phyloP scores from a whole-genome alignment of 78 protist species.

The Dictyostelium firmibasis region DNA sequence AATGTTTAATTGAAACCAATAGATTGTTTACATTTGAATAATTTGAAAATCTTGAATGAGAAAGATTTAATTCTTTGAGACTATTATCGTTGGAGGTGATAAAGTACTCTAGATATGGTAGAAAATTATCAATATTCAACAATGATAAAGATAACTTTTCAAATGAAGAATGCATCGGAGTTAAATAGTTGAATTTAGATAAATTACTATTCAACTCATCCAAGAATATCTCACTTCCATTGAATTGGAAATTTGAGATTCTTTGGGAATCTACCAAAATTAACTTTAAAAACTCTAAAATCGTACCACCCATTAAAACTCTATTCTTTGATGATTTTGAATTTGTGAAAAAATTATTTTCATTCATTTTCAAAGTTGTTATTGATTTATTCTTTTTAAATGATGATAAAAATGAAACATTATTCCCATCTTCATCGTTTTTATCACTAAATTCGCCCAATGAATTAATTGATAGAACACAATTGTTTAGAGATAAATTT shows the following conservation, averaged over 20 bases:
- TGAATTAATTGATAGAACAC: background rate
- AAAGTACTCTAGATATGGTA: background rate
- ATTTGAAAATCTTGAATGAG: background rate
- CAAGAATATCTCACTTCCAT: background rate
- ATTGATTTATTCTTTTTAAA: slow-evolving; percentile 7
- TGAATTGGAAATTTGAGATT: background rate
- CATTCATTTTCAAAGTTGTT: background rate
- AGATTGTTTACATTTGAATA: background rate
- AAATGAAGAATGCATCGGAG: background rate
- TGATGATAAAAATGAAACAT: background rate
- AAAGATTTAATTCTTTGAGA: background rate
- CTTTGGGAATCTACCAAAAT: background rate
- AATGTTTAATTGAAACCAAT: background rate
- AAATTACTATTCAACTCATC: background rate
- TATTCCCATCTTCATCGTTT: background rate
- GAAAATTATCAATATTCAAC: background rate
- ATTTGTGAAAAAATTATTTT: background rate
- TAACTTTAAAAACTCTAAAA: background rate
- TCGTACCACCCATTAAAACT: background rate
- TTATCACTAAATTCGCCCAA: background rate
- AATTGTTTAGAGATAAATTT: background rate
- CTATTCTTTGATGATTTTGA: background rate
- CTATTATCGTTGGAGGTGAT: background rate
- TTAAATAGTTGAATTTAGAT: background rate
- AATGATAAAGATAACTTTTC: background rate